These are phyloP conservation scores for Triangularia verruculosa DNA, from an alignment of 2,329 filamentous ascomycete species.

Conservation along the genomic window DNA sequence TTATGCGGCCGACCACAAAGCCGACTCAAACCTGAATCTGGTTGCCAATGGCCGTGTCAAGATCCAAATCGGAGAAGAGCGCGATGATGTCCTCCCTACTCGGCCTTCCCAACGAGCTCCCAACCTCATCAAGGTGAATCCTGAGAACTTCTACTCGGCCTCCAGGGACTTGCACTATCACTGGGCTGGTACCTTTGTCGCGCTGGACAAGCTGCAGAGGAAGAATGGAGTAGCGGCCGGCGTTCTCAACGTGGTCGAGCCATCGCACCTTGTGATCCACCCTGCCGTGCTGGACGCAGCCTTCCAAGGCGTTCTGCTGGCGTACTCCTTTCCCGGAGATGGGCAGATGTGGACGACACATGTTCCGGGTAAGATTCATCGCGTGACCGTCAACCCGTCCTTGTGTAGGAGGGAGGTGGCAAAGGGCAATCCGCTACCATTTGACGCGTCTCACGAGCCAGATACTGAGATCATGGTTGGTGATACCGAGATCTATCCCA, in stretches of 20 bases:
- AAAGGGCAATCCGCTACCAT: not conserved
- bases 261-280: constrained; percentile 19
- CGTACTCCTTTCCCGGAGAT: constrained; percentile 10
- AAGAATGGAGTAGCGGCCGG: constrained; percentile 14
- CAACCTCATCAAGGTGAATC: not conserved
- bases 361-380: not conserved
- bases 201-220: constrained; percentile 8
- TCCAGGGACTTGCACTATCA: not conserved
- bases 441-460: not conserved
- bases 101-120: not conserved
- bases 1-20: not conserved
- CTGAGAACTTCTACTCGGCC: not conserved
- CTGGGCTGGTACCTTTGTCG: not conserved
- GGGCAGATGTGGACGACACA: not conserved
- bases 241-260: not conserved
- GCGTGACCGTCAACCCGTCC: not conserved
- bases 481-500: not conserved
- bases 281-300: constrained; percentile 27
- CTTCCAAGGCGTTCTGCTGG: constrained; percentile 24
- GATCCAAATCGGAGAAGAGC: not conserved
- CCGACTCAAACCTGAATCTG: not conserved
- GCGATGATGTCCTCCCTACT: not conserved
- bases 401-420: not conserved
- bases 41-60: not conserved
- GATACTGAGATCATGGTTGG: not conserved